A percentile compares a stretch with the other conserved stretches of the same genome.
Conservation (phyloP, 345 rosid species). For the Eucalyptus leucophloia region DNA sequence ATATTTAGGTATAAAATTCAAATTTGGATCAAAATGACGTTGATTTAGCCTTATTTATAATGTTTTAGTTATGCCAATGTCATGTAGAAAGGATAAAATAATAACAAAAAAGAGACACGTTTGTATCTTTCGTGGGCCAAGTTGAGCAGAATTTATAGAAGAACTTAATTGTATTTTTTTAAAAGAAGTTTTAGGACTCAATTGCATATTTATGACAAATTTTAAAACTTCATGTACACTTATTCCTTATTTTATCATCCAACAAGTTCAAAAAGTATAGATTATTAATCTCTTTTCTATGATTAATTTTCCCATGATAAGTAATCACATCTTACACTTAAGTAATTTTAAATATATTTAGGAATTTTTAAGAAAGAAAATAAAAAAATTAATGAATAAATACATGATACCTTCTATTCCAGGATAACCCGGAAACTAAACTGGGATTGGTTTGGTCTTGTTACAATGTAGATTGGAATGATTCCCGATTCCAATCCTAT, state of each 20-base stretch:
- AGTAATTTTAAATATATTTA: no score
- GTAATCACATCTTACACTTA: background rate
- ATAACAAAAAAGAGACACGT: background rate
- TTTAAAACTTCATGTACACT: accelerated
- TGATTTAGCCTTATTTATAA: background rate
- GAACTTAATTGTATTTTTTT: accelerated
- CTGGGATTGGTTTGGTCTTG: background rate
- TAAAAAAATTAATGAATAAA: no score
- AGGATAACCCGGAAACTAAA: accelerated
- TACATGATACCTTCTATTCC: background rate
- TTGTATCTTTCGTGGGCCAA: no score
- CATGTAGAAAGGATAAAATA: background rate
- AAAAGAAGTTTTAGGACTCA: accelerated
- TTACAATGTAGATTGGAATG: no score
- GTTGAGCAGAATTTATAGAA: accelerated
- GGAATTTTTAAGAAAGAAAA: background rate
- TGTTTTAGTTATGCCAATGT: background rate
- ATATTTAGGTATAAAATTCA: no score
- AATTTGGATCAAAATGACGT: background rate
- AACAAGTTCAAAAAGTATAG: no score
- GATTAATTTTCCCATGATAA: background rate
- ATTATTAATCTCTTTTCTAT: no score
- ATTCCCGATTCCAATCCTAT: no score
- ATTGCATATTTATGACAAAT: no score
- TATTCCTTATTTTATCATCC: background rate